Evolutionary conservation across 148 eudicot genomes (phyloP).

Genomic region (Dianthus caryophyllus): DNA sequence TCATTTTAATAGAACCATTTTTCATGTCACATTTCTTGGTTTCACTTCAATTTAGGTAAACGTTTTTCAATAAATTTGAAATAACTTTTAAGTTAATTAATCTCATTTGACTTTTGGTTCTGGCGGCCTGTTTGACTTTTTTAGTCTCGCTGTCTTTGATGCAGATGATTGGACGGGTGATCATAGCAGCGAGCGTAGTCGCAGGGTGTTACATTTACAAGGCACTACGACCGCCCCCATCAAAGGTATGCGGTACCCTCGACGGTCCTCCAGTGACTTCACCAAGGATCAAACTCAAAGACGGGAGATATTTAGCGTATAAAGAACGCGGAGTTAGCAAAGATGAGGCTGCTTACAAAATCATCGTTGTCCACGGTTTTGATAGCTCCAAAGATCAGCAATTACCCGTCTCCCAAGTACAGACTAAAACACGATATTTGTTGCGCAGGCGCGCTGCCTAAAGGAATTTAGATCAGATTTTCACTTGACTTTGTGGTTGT

Average conservation of each 20-base stretch:
- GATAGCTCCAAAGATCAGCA: constrained; percentile 48
- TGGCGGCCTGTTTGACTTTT: too few species aligned
- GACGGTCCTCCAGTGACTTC: constrained; percentile 73
- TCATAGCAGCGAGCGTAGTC: constrained; percentile 30
- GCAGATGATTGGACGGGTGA: constrained; percentile 45
- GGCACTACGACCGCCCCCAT: constrained; percentile 45
- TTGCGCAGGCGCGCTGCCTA: too few species aligned
- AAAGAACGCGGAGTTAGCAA: constrained; percentile 54
- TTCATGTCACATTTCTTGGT: neutral
- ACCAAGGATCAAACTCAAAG: constrained; percentile 55
- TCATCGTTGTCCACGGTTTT: constrained; percentile 58
- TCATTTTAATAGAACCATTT: neutral
- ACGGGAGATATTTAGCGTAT: constrained; percentile 72
- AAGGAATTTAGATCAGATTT: too few species aligned
- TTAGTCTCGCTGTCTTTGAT: too few species aligned
- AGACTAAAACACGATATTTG: too few species aligned
- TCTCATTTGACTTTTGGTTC: too few species aligned
- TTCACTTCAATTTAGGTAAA: neutral
- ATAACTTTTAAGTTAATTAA: too few species aligned
- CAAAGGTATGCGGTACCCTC: constrained; percentile 54
- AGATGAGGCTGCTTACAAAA: constrained; percentile 57
- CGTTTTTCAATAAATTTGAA: neutral
- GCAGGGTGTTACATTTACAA: constrained; percentile 39
- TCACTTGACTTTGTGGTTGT: too few species aligned
- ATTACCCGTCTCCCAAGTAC: constrained; percentile 55